Conservation (phyloP, 78 protist species). For the Dictyostelium firmibasis region DNA sequence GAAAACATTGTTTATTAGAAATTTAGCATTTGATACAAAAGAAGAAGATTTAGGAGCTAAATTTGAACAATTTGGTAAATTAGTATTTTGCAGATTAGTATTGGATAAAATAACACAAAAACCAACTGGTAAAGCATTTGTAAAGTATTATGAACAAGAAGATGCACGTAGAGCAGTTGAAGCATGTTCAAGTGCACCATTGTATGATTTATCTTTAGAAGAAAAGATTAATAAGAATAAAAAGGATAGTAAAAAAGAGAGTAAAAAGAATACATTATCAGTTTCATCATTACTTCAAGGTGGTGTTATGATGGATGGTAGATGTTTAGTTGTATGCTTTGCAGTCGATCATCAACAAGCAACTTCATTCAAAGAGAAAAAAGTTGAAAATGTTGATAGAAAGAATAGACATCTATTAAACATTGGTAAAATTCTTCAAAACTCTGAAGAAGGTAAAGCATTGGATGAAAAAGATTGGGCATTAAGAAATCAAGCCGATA, state of each 20-base stretch:
- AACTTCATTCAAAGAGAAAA: constrained; percentile 12
- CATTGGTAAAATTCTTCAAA: constrained; percentile 44
- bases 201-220: constrained; percentile 40
- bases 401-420: constrained; percentile 7
- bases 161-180: constrained; percentile 19
- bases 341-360: constrained; percentile 74
- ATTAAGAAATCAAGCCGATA: constrained; percentile 50
- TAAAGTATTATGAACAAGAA: constrained; percentile 16
- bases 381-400: constrained; percentile 39
- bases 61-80: constrained; percentile 35
- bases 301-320: constrained; percentile 56
- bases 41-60: constrained; percentile 24
- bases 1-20: constrained; percentile 69
- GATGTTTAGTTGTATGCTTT: constrained; percentile 13
- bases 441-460: constrained; percentile 23
- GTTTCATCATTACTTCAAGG: constrained; percentile 55
- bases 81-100: constrained; percentile 50
- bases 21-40: constrained; percentile 68
- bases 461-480: constrained; percentile 67
- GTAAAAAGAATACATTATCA: constrained; percentile 8
- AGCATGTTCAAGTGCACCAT: neutral
- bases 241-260: constrained; percentile 8
- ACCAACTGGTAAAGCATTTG: constrained; percentile 73
- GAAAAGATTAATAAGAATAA: neutral
- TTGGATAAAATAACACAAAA: constrained; percentile 18